Base-by-base conservation (phyloP, 169 alveolate species). In the Plasmodium vinckei region DNA sequence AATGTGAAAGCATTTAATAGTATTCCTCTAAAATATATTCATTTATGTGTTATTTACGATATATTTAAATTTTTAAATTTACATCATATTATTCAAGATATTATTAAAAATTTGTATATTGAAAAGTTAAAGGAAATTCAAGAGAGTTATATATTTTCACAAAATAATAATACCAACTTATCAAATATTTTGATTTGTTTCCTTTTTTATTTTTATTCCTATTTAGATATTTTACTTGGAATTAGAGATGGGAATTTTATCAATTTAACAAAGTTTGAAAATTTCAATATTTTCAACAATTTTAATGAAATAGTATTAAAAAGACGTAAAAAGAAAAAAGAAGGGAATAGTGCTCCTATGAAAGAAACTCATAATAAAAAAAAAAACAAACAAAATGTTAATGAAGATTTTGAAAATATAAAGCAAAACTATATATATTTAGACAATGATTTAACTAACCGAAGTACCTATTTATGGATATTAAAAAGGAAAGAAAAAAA, bases 21-120 rank as follows among this genome's bases (percentile, higher is more conserved):
- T 9, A 61, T 82, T 10, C 90, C 90, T 46, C 15, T 82, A 71
- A 82, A 82, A 53, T 82, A 82, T 47, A 82, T 82, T 10, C 90
- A 82, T 70, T 60, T 82, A 44, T 82, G 72, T 25, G 69, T 82
- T 27, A 82, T 82, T 42, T 59, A 65, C 2, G 79, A 65, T 15
- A 82, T 82, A 3, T 82, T 82, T 67, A 65, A 47, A 42, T 17
- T 25, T 61, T 70, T 82, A 33, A 82, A 82, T 10, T 82, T 82
- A 47, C 67, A 82, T 46, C 82, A 67, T 59, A 56, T 82, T 15
- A 13, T 82, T 46, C 42, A 6, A 82, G 56, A 65, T 19, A 67
- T 70, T 39, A 15, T 82, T 33, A 67, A 65, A 57, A 67, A 65
- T 6, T 19, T 82, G 47, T 82, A 67, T 82, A 82, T 67, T 67